Base-by-base conservation (phyloP, 2,329 filamentous ascomycete genomes). In the Fusarium sp. region DNA sequence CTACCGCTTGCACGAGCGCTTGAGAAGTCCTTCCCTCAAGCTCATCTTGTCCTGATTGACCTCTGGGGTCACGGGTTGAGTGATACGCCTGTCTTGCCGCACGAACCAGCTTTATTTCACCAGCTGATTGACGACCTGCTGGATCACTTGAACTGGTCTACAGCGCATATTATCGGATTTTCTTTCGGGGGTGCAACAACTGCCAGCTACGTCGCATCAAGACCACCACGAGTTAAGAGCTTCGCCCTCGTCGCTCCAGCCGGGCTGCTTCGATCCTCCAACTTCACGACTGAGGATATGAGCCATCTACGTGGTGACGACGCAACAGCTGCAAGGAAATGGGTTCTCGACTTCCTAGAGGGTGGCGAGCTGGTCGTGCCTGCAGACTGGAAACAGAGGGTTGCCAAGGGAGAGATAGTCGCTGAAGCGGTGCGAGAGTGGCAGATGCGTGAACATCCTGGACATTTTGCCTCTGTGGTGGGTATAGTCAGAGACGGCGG, bases 11-110 rank as follows among this genome's bases (percentile, higher is more conserved):
- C 78, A 0, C 72, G 63, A 7, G 64, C 69, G 0, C 74, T 87
- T 2, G 74, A 76, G 2, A 34, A 71, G 0, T 66, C 64, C 0
- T 80, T 78, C 44, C 78, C 82, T 0, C 24, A 65, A 1, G 71
- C 82, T 0, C 75, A 82, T 12, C 75, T 81, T 30, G 80, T 83
- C 0, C 73, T 85, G 1, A 19, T 84, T 15, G 85, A 87, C 55
- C 78, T 82, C 12, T 86, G 83, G 83, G 85, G 85, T 28, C 85
- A 87, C 49, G 84, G 84, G 0, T 72, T 87, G n/a, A 81, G 76
- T 26, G 80, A 82, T 7, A 85, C 83, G 0, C 84, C 84, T 0
- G 4, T 82, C 2, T 28, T 69, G 0, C 68, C 83, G 0, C 83
- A 86, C 51, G 75, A 74, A 0, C 64, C 80, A 1, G 38, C 53